These are phyloP conservation scores for Scenedesmus sp. DNA, from an alignment of 163 green algal genomes.

Conservation along the genomic window DNA sequence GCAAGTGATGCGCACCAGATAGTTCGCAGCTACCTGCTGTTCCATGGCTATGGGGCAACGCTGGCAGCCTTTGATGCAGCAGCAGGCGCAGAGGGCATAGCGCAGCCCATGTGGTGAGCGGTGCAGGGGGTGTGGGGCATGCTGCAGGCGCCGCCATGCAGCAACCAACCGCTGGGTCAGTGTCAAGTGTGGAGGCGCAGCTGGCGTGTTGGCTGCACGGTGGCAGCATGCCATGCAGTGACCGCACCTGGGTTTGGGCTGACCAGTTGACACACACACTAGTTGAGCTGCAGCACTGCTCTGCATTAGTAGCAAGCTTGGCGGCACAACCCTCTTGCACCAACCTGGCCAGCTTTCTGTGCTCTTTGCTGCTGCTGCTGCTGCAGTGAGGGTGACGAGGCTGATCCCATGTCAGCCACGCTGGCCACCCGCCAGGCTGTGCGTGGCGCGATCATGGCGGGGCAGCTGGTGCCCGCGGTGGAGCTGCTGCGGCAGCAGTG, in stretches of 20 bases:
- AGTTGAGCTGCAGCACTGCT: too few species aligned
- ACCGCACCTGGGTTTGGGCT: too few species aligned
- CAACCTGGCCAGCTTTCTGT: background rate
- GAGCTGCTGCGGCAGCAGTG: slow-evolving; percentile 62
- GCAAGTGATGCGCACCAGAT: slow-evolving; percentile 68
- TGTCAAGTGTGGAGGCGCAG: too few species aligned
- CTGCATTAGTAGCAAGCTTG: too few species aligned
- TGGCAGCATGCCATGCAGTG: too few species aligned
- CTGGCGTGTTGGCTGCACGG: too few species aligned
- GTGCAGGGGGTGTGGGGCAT: background rate
- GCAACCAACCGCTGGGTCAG: background rate
- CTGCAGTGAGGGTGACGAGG: slow-evolving; percentile 12
- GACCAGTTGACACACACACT: too few species aligned
- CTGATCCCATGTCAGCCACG: slow-evolving; percentile 32
- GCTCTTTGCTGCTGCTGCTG: background rate
- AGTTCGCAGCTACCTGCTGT: slow-evolving; percentile 82
- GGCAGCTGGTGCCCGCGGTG: slow-evolving; percentile 61
- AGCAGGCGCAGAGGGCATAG: slow-evolving; percentile 54
- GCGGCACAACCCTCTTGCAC: too few species aligned
- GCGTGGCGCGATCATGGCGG: slow-evolving; percentile 60
- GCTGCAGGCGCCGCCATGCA: background rate
- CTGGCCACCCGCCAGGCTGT: slow-evolving; percentile 62
- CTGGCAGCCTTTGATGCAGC: slow-evolving; percentile 78
- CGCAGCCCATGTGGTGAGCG: slow-evolving; percentile 38
- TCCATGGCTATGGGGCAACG: slow-evolving; percentile 83